These are phyloP conservation scores for Exophiala calicioides DNA, from an alignment of 2,329 filamentous ascomycete genomes.

Conservation along the genomic window DNA sequence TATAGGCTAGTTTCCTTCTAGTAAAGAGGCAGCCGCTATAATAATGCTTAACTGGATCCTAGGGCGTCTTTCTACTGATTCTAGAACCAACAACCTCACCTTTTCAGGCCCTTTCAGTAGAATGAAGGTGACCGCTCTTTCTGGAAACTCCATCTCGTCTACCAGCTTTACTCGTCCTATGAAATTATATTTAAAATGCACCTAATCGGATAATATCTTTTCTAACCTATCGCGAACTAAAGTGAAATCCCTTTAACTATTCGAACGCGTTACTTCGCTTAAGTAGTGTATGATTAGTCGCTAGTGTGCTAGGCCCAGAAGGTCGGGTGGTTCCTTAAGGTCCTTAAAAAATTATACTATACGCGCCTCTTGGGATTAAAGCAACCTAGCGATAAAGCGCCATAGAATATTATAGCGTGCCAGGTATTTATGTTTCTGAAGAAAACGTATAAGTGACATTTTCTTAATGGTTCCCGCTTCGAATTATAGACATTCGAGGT, in stretches of 20 bases:
- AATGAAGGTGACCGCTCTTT: not conserved
- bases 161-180: not conserved
- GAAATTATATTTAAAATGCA: not conserved
- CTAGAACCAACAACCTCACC: not conserved
- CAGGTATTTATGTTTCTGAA: conserved; percentile 43
- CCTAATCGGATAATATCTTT: not conserved
- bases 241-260: not conserved
- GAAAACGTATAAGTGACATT: conserved; percentile 18
- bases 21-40: not conserved
- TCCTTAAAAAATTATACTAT: not conserved
- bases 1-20: not conserved
- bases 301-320: not conserved
- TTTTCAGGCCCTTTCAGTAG: not conserved
- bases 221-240: not conserved
- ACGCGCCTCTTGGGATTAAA: conserved; percentile 21
- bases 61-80: not conserved
- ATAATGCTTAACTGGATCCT: not conserved
- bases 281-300: conserved; percentile 3
- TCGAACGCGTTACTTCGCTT: not conserved
- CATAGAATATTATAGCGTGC: conserved; percentile 44
- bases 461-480: not conserved
- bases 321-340: not conserved
- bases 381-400: conserved; percentile 47
- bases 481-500: conserved; percentile 18
- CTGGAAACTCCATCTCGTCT: not conserved